Evolutionary conservation across 768 basidiomycete genomes (phyloP).

Genomic region (Boletus reticulatus): DNA sequence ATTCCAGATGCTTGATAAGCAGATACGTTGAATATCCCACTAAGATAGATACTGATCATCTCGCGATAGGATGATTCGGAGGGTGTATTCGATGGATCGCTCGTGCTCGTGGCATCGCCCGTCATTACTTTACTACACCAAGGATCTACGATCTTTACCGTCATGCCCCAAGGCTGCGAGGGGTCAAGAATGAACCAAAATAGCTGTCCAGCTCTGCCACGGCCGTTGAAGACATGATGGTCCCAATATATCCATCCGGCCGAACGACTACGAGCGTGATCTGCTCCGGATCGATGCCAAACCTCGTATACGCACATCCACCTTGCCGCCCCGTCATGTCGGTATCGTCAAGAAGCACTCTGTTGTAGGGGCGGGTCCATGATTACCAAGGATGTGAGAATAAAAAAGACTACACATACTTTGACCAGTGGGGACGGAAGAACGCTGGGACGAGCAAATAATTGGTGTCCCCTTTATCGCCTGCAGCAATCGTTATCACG

Average conservation of each 20-base stretch:
- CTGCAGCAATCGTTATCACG: conserved; percentile 21
- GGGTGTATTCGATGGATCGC: too few species aligned
- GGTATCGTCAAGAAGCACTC: conserved; percentile 36
- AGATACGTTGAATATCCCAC: too few species aligned
- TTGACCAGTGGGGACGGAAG: conserved; percentile 41
- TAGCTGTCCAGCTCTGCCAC: conserved; percentile 42
- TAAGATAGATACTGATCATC: too few species aligned
- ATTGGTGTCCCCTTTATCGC: conserved; percentile 30
- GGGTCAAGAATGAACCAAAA: conserved; percentile 44
- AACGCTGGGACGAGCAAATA: conserved; percentile 27
- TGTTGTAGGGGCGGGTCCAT: conserved; percentile 2
- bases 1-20: too few species aligned
- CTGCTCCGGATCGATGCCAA: conserved; percentile 28
- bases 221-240: conserved; percentile 24
- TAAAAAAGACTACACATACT: conserved; percentile 26
- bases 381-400: background rate
- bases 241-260: conserved; percentile 40
- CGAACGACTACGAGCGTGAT: conserved; percentile 36
- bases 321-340: conserved; percentile 29
- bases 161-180: background rate
- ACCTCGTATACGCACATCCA: conserved; percentile 33
- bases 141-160: too few species aligned
- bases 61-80: too few species aligned
- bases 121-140: too few species aligned
- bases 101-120: too few species aligned